These are phyloP conservation scores for Penicillium nordicum DNA, from an alignment of 2,329 filamentous ascomycete species.

Conservation along the genomic window DNA sequence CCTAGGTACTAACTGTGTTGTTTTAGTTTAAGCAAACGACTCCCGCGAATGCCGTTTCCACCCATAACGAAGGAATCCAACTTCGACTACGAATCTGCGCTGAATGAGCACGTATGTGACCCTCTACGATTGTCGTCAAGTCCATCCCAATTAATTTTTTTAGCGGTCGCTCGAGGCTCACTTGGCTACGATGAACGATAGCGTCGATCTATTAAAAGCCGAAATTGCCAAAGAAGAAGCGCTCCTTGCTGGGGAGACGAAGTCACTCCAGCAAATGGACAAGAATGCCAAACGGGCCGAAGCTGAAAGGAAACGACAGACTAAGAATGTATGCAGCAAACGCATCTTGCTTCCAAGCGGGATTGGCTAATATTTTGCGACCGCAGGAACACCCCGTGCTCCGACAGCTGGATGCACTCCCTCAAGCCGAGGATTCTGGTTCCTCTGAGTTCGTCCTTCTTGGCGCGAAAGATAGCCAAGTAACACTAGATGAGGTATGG, in stretches of 20 bases:
- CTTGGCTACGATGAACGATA: slow-evolving; percentile 40
- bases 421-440: slow-evolving; percentile 11
- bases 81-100: slow-evolving; percentile 45
- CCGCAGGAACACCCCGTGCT: slow-evolving; percentile 42
- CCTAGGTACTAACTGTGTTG: not conserved
- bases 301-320: slow-evolving; percentile 38
- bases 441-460: slow-evolving; percentile 30
- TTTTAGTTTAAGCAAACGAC: slow-evolving; percentile 37
- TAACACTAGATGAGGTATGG: slow-evolving; percentile 36
- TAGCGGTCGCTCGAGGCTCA: slow-evolving; percentile 39
- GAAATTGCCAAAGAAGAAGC: slow-evolving; percentile 45
- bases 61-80: slow-evolving; percentile 41
- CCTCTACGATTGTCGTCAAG: not conserved
- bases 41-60: slow-evolving; percentile 48
- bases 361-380: slow-evolving; percentile 14
- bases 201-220: slow-evolving; percentile 39
- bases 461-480: slow-evolving; percentile 23
- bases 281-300: slow-evolving; percentile 43
- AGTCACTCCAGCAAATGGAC: slow-evolving; percentile 42
- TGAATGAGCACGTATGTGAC: slow-evolving; percentile 42
- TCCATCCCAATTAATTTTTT: slow-evolving; percentile 12
- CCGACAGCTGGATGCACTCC: slow-evolving; percentile 32
- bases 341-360: not conserved
- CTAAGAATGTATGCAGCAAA: slow-evolving; percentile 37
- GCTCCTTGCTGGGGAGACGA: slow-evolving; percentile 40